These are phyloP conservation scores for Xerocomellus amylosporus DNA, from an alignment of 768 basidiomycete genomes.

Conservation along the genomic window DNA sequence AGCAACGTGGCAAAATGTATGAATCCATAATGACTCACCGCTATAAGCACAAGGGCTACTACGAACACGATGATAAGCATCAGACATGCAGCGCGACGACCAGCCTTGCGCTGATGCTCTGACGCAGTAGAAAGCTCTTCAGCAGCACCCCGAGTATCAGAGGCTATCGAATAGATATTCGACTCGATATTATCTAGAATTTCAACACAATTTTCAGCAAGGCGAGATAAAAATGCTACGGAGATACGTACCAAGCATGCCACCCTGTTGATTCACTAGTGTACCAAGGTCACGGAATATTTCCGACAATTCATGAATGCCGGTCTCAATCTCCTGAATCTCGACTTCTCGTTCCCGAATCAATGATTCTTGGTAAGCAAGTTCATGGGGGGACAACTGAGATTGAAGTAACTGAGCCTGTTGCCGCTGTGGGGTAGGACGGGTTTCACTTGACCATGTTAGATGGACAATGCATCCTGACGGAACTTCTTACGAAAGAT, in stretches of 20 bases:
- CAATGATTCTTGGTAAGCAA: slow-evolving; percentile 93
- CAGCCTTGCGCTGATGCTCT: slow-evolving; percentile 93
- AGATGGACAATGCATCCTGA: background rate
- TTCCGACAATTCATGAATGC: slow-evolving; percentile 93
- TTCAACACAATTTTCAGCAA: background rate
- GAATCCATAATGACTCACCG: slow-evolving; percentile 56
- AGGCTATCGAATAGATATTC: slow-evolving; percentile 84
- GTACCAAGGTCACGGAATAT: slow-evolving; percentile 97
- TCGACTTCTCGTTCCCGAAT: slow-evolving; percentile 81
- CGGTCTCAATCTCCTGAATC: slow-evolving; percentile 94
- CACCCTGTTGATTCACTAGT: slow-evolving; percentile 90
- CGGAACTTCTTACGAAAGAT: slow-evolving; percentile 19
- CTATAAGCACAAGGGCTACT: slow-evolving; percentile 82
- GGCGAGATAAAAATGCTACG: background rate
- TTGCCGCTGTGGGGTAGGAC: slow-evolving; percentile 53
- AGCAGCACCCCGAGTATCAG: slow-evolving; percentile 77
- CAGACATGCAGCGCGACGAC: slow-evolving; percentile 84
- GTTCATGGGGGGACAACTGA: slow-evolving; percentile 84
- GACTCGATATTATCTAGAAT: slow-evolving; percentile 87
- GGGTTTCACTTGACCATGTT: slow-evolving; percentile 31
- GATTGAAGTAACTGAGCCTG: slow-evolving; percentile 68
- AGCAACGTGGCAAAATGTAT: background rate
- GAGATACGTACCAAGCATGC: slow-evolving; percentile 76
- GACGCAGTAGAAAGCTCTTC: slow-evolving; percentile 86
- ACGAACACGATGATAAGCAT: slow-evolving; percentile 87